These are phyloP conservation scores for Aspergillus novoparasiticus DNA, from an alignment of 2,329 filamentous ascomycete species.

Conservation along the genomic window DNA sequence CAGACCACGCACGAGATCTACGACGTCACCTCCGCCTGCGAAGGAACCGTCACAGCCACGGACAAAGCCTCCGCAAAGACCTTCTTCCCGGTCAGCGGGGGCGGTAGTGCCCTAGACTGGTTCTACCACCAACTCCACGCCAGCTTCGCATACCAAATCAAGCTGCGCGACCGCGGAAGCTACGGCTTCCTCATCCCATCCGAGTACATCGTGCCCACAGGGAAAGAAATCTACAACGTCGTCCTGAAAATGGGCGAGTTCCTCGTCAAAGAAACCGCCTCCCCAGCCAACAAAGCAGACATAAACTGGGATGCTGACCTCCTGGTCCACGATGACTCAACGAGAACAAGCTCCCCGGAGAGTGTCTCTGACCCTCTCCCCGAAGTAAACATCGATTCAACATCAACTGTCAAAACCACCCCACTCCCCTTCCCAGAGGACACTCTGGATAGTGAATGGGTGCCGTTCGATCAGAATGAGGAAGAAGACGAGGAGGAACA, in stretches of 20 bases:
- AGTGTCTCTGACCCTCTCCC: background rate
- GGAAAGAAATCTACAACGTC: slow-evolving; percentile 82
- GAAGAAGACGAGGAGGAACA: slow-evolving; percentile 15
- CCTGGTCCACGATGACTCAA: slow-evolving; percentile 1
- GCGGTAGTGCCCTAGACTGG: slow-evolving; percentile 89
- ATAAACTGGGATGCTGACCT: slow-evolving; percentile 20
- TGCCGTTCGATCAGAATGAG: slow-evolving; percentile 8
- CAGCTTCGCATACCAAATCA: slow-evolving; percentile 87
- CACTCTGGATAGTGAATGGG: slow-evolving; percentile 10
- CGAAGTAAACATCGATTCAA: background rate
- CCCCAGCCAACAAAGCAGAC: background rate
- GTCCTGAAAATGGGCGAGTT: slow-evolving; percentile 84
- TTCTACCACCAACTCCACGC: slow-evolving; percentile 88
- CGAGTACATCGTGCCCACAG: slow-evolving; percentile 84
- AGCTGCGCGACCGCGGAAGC: slow-evolving; percentile 87
- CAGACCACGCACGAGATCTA: slow-evolving; percentile 76
- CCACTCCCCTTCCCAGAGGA: background rate
- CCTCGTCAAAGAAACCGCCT: slow-evolving; percentile 25
- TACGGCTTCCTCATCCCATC: slow-evolving; percentile 91
- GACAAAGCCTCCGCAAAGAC: slow-evolving; percentile 26
- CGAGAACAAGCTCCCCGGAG: background rate
- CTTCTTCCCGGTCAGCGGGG: slow-evolving; percentile 65
- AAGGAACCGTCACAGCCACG: slow-evolving; percentile 64
- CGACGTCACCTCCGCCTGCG: slow-evolving; percentile 80
- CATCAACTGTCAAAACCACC: background rate